phyloP scores from a whole-genome alignment of 345 rosid species.

The Corymbia maculata region DNA sequence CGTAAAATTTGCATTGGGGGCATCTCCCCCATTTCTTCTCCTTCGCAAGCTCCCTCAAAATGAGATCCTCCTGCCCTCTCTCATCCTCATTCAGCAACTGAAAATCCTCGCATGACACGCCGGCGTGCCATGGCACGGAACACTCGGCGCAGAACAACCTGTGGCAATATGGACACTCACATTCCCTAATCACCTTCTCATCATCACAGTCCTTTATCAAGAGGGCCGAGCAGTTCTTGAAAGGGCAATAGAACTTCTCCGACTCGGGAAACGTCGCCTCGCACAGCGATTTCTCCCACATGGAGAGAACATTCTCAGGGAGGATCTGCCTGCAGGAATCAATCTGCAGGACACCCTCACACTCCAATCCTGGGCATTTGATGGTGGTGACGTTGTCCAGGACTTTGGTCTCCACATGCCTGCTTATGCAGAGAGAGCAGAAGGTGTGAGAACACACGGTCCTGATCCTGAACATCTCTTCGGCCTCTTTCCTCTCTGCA shows the following conservation, averaged over 20 bases:
- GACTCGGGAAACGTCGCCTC: slow-evolving; percentile 21
- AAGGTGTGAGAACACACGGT: slow-evolving; percentile 33
- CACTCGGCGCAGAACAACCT: slow-evolving; percentile 43
- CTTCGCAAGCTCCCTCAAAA: slow-evolving; percentile 28
- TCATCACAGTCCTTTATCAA: slow-evolving; percentile 24
- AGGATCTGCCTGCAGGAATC: slow-evolving; percentile 31
- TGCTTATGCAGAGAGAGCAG: slow-evolving; percentile 46
- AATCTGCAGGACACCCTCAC: slow-evolving; percentile 29
- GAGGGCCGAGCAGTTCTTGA: slow-evolving; percentile 55
- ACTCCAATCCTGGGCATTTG: slow-evolving; percentile 47
- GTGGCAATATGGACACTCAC: slow-evolving; percentile 61
- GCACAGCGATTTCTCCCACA: slow-evolving; percentile 50
- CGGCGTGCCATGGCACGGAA: slow-evolving; percentile 33
- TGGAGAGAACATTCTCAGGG: slow-evolving; percentile 27
- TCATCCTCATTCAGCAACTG: slow-evolving; percentile 27
- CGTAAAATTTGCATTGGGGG: slow-evolving; percentile 28
- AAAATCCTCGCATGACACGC: slow-evolving; percentile 20
- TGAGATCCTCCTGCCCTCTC: slow-evolving; percentile 25
- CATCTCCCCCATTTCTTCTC: slow-evolving; percentile 38
- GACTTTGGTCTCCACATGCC: slow-evolving; percentile 28
- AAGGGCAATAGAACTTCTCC: slow-evolving; percentile 56
- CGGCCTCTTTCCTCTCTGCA: slow-evolving; percentile 25
- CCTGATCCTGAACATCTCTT: slow-evolving; percentile 22
- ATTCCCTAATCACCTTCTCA: slow-evolving; percentile 20
- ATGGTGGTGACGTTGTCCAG: slow-evolving; percentile 6